Base-by-base conservation (phyloP, 169 alveolate genomes). In the Plasmodium ovale region DNA sequence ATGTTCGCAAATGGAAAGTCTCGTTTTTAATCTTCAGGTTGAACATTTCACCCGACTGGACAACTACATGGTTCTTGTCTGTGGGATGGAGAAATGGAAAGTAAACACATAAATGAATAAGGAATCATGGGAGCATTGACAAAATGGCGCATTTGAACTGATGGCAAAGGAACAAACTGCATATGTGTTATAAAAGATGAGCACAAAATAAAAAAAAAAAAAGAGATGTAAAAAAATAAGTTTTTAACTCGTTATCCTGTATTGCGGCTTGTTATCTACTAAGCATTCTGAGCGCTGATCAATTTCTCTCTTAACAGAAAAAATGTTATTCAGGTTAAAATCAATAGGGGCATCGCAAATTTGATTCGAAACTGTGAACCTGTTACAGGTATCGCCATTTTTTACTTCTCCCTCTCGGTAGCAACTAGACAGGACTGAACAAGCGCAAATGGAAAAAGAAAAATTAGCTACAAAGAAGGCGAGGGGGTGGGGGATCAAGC, bases 271-370 rank as follows among this genome's bases (percentile, higher is more conserved):
- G 25, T 77, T 77, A 27, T 77, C 88, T 19, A 60, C 74, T 10
- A 77, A 56, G 49, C 88, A 77, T 77, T 39, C 62, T 10, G 74
- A 62, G 47, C 42, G 56, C 19, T 19, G 44, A 7, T 49, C 69
- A 37, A 49, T 49, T 10, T 21, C 27, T 27, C 62, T 67, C 47
- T 67, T 42, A 37, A 44, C 19, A 12, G 58, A 60, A 44, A 77
- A 77, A 53, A 42, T 68, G 31, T 77, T 42, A 37, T 62, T 67
- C 44, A 62, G 68, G 51, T 77, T 64, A 47, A 77, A 77, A 35
- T 42, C 88, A 60, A 77, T 16, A 59, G 88, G 88, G 21, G 64
- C 25, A 47, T 77, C 88, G 37, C 88, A 77, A 16, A 77, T 60
- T 60, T 77, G 21, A 35, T 64, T 21, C n/a, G 70, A 44, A 77